Evolutionary conservation across 352 stramenopile species (phyloP), one percentile per base, ranked within the genome.

Genomic region (Pythium dissimile): DNA sequence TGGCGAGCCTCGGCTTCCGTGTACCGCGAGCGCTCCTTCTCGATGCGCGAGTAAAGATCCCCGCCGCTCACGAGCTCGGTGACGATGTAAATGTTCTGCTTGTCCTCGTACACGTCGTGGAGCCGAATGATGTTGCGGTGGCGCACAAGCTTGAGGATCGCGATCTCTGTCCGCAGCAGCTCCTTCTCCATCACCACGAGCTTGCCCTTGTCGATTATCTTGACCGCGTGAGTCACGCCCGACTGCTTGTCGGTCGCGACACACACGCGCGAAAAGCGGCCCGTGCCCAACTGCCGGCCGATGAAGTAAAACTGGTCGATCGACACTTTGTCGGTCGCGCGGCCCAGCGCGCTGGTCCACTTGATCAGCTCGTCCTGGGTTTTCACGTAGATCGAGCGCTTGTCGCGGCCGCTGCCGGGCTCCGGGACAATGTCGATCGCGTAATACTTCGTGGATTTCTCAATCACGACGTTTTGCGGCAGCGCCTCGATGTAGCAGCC

Each of bases 1-100:
- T 80, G 74, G 7, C 86, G 83, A 6, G 92, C 91, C 51, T 98
- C 86, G 2, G 81, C 71, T 68, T 98, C 92, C 2, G 85, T 95
- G 57, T 97, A 96, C 41, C 84, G 62, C 24, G 79, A 77, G 3
- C 84, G 72, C 1, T 88, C 83, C 0, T 98, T 62, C 37, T 62
- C 92, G 60, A 99, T 99, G 4, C 89, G 82, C 72, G 98, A 97
- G 72, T 99, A 99, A 6, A 99, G 68, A 63, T 99, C 96, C 15
- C 97, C 96, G n/a, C 96, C 97, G 8, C 76, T 73, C 2, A 98
- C 78, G 0, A 99, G 79, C 69, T 99, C 97, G 69, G 98, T 98
- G 26, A 99, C 95, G 42, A 99, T 94, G 77, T 98, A 99, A 60
- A 99, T 97, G 62, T 93, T 75, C 66, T 94, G 83, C 26, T 87